phyloP scores from a whole-genome alignment of 78 protist genomes.

The Paratrimastix pyriformis region DNA sequence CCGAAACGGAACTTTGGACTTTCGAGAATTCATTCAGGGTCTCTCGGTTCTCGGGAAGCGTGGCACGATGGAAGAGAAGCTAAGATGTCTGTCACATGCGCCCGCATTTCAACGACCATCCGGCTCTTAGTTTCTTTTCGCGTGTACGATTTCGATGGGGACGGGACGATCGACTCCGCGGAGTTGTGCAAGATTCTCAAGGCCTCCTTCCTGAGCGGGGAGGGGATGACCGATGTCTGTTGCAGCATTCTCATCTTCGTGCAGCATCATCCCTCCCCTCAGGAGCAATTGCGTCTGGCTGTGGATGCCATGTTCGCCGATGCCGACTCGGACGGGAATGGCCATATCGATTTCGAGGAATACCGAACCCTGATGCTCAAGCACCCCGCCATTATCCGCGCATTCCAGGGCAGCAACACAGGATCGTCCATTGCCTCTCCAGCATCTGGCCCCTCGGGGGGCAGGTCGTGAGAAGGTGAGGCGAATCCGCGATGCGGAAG shows the following conservation, averaged over 20 bases:
- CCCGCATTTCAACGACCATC: not conserved
- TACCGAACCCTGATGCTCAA: conserved; percentile 11
- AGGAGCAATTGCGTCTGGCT: not conserved
- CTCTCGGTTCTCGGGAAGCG: not conserved
- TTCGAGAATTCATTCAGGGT: not conserved
- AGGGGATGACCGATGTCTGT: conserved; percentile 2
- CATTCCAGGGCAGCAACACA: no score
- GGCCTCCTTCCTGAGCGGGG: not conserved
- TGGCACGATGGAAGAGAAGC: conserved; percentile 8
- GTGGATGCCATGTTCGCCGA: conserved; percentile 6
- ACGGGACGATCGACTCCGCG: conserved; percentile 2
- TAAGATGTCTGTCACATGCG: not conserved
- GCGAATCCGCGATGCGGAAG: no score
- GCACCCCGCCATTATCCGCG: not conserved
- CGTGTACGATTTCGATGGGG: conserved; percentile 10
- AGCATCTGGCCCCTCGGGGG: no score
- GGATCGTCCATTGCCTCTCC: no score
- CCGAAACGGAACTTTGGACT: not conserved
- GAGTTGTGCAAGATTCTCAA: conserved; percentile 2
- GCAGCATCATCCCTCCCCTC: not conserved
- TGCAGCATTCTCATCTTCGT: not conserved
- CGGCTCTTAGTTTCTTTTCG: conserved; percentile 2
- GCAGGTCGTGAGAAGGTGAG: no score
- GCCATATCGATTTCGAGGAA: not conserved
- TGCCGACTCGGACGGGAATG: not conserved